Evolutionary conservation across 2,329 filamentous ascomycete genomes (phyloP).

Genomic region (Fusarium sororula): DNA sequence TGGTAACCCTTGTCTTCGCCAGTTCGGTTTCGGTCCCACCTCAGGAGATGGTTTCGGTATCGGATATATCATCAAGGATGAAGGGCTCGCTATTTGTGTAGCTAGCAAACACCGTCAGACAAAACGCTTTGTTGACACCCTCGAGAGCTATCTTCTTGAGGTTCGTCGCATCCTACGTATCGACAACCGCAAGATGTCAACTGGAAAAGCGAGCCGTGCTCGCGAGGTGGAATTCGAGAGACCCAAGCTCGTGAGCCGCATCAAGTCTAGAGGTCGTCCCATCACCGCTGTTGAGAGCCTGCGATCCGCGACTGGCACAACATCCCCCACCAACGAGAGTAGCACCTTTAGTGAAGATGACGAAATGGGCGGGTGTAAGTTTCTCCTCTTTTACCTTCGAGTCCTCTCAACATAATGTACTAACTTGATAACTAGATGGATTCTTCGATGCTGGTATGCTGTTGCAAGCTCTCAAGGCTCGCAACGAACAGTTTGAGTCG

Average conservation of each 20-base stretch:
- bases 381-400: background rate
- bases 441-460: conserved; percentile 99
- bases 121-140: conserved; percentile 84
- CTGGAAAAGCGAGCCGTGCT: conserved; percentile 58
- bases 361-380: conserved; percentile 92
- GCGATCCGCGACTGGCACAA: conserved; percentile 56
- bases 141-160: conserved; percentile 91
- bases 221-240: conserved; percentile 60
- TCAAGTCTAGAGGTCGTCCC: conserved; percentile 78
- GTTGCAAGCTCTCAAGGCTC: conserved; percentile 83
- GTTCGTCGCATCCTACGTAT: conserved; percentile 84
- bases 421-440: conserved; percentile 71
- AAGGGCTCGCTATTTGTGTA: conserved; percentile 86
- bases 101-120: conserved; percentile 95
- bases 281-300: conserved; percentile 68
- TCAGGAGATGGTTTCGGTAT: conserved; percentile 96
- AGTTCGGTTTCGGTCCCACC: conserved; percentile 96
- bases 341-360: conserved; percentile 82
- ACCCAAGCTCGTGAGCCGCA: conserved; percentile 54
- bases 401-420: conserved; percentile 24
- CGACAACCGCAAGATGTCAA: conserved; percentile 60
- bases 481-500: conserved; percentile 63
- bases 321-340: conserved; percentile 75
- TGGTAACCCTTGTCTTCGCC: conserved; percentile 91
- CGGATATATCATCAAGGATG: conserved; percentile 93